Conservation (phyloP, 139 green algal genomes). For the Chlamydomonas incerta region DNA sequence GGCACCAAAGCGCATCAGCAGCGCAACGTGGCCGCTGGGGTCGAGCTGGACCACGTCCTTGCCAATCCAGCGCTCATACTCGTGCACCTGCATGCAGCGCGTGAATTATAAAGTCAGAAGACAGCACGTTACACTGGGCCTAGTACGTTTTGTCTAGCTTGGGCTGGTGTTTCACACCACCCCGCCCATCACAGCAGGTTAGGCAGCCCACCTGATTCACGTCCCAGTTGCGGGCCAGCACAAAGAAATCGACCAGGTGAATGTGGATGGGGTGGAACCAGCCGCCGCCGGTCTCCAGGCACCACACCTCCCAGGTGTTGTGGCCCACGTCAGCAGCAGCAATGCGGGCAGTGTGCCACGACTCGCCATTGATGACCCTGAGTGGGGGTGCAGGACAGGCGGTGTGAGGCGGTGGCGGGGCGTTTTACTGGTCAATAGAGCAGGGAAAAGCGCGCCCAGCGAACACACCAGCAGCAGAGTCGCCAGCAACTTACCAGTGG, state of each 20-base stretch:
- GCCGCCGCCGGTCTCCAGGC: slow-evolving; percentile 22
- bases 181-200: too few relatives aligned
- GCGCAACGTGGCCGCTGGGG: background rate
- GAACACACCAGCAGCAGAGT: too few relatives aligned
- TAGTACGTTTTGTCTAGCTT: too few relatives aligned
- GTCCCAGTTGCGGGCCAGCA: slow-evolving; percentile 3
- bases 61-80: background rate
- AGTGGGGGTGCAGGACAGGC: too few relatives aligned
- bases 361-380: slow-evolving; percentile 28
- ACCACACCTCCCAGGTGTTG: slow-evolving; percentile 34
- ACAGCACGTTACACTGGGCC: too few relatives aligned
- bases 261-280: slow-evolving; percentile 41
- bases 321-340: slow-evolving; percentile 4
- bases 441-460: too few relatives aligned
- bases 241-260: slow-evolving; percentile 25
- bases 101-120: background rate
- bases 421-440: too few relatives aligned
- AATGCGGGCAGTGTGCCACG: slow-evolving; percentile 1
- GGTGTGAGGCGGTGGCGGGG: too few relatives aligned
- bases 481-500: slow-evolving; percentile 4
- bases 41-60: slow-evolving; percentile 15
- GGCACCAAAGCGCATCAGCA: slow-evolving; percentile 1
- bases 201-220: background rate
- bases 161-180: too few relatives aligned
- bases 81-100: background rate